Evolutionary conservation across 441 rosid genomes (phyloP), one percentile per base, ranked within the genome.

Genomic region (Aquilaria agallochum): DNA sequence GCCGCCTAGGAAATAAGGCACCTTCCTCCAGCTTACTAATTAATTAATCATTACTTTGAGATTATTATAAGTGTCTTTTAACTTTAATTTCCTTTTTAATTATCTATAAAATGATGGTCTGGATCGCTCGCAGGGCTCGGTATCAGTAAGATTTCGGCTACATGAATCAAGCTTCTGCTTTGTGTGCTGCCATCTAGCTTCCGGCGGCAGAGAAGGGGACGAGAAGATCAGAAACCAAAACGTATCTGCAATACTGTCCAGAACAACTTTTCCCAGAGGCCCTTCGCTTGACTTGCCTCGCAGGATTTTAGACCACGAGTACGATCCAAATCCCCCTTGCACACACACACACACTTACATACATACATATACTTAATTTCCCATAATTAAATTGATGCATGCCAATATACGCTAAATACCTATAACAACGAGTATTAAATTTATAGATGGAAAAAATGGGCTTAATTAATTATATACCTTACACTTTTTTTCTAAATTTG

Each of bases 111-210:
- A 14, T 58, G 32, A 58, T 54, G 31, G 46, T 36, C 44, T 65
- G 72, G 42, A 7, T 34, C 3, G 5, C 40, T 0, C 63, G 72
- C 76, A 95, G 97, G 99, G 98, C 30, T 80, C 98, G 1, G 97
- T 92, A 30, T 84, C 99, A 5, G 83, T 90, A 65, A 71, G 97
- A 58, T 92, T 95, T 70, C 70, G 48, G 31, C 56, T 95, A 58
- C 82, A 86, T 20, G 89, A 85, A 71, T 90, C 98, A 15, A 87
- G 87, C 80, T 86, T 92, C 78, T 95, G 99, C 89, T 90, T 95
- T 67, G 83, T 90, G 14, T 92, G 99, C 61, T 62, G 83, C 65
- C 99, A 95, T 74, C 76, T 95, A 60, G 99, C 99, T 60, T 95
- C 99, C 0, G 99, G 99, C 27, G 92, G 93, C 5, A 83, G 83